These are phyloP conservation scores for Trichoderma afroharzianum DNA, from an alignment of 2,329 filamentous ascomycete species.

Conservation along the genomic window DNA sequence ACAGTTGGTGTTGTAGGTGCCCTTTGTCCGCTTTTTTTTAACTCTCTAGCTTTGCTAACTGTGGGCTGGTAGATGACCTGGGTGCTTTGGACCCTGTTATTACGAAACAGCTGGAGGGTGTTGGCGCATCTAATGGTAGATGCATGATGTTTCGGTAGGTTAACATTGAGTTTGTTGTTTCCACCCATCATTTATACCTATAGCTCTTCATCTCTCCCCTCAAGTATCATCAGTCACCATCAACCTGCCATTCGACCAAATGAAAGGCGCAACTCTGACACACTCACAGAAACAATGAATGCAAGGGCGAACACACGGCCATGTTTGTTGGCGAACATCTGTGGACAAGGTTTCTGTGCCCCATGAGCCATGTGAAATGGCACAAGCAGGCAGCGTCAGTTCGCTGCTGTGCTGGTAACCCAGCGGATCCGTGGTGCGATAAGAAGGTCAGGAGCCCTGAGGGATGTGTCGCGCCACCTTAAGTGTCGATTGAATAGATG, in stretches of 20 bases:
- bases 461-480: neutral
- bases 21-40: too few species aligned
- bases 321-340: slow-evolving; percentile 1
- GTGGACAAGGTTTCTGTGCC: neutral
- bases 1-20: slow-evolving; percentile 10
- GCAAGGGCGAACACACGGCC: neutral
- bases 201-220: neutral
- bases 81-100: neutral
- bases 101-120: neutral
- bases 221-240: neutral
- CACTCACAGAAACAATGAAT: neutral
- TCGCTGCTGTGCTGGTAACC: slow-evolving; percentile 1
- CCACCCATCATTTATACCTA: neutral
- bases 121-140: neutral
- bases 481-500: neutral
- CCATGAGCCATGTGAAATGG: neutral
- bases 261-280: neutral
- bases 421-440: neutral
- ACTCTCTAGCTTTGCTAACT: neutral
- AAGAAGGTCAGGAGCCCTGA: neutral
- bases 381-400: neutral
- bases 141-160: slow-evolving; percentile 12
- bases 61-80: neutral
- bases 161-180: neutral
- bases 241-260: neutral